Percentiles rank a stretch among this genome's conserved stretches.
phyloP scores from a whole-genome alignment of 805 yeast genomes.

The Diddensiella transvaalensis region DNA sequence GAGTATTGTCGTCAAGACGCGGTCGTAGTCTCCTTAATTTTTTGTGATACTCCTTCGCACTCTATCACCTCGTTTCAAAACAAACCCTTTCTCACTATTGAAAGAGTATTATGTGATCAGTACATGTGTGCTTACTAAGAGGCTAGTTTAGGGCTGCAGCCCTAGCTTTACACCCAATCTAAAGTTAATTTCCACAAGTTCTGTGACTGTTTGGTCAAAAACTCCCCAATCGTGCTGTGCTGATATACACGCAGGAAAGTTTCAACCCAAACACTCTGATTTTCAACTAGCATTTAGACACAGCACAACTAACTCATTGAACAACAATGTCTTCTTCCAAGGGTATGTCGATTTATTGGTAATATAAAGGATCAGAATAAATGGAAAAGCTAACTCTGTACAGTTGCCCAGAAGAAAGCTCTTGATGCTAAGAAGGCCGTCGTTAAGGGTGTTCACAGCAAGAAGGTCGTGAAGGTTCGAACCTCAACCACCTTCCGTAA shows the following conservation, averaged over 20 bases:
- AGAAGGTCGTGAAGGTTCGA: constrained; percentile 90
- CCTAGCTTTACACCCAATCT: too few species aligned
- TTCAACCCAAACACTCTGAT: background rate
- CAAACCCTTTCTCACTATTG: too few species aligned
- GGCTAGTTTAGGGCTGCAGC: background rate
- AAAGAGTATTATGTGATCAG: too few species aligned
- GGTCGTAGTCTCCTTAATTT: too few species aligned
- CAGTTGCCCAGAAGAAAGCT: constrained; percentile 63
- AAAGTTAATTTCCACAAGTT: too few species aligned
- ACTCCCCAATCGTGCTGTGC: too few species aligned
- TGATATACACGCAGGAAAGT: constrained; percentile 1
- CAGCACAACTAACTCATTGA: background rate
- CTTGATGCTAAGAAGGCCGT: constrained; percentile 98
- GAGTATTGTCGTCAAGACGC: too few species aligned
- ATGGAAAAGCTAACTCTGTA: constrained; percentile 5
- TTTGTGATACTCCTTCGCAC: too few species aligned
- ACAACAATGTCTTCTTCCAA: background rate
- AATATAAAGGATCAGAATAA: too few species aligned
- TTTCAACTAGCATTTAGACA: background rate
- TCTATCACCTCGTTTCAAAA: too few species aligned
- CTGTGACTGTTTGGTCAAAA: constrained; percentile 1
- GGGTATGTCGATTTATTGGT: too few species aligned
- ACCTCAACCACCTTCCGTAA: constrained; percentile 92
- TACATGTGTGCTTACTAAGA: too few species aligned
- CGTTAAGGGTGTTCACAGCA: constrained; percentile 91